phyloP scores from a whole-genome alignment of 108 stramenopile genomes.

The Nitzschia sp. region DNA sequence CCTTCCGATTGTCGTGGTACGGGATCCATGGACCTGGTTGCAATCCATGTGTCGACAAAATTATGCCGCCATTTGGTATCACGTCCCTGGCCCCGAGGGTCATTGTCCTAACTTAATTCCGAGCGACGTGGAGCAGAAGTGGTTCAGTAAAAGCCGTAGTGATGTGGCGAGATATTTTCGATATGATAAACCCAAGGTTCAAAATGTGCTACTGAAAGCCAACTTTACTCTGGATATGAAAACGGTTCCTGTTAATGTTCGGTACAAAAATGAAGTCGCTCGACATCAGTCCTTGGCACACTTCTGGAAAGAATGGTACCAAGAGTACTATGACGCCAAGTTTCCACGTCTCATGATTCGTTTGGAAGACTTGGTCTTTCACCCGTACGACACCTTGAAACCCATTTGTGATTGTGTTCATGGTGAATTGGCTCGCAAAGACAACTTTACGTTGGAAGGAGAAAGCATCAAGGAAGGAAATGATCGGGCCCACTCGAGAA shows the following conservation, averaged over 20 bases:
- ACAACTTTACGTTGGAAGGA: slow-evolving; percentile 16
- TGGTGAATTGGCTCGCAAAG: slow-evolving; percentile 33
- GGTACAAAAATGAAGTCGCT: slow-evolving; percentile 29
- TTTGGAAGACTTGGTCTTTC: slow-evolving; percentile 77
- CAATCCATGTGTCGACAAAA: slow-evolving; percentile 71
- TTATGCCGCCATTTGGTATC: slow-evolving; percentile 70
- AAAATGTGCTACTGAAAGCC: slow-evolving; percentile 33
- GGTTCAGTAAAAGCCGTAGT: slow-evolving; percentile 11
- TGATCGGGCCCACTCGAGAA: slow-evolving; percentile 19
- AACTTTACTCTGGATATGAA: slow-evolving; percentile 21
- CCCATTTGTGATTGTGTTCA: slow-evolving; percentile 61
- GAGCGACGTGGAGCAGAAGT: slow-evolving; percentile 30
- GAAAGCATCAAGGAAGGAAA: slow-evolving; percentile 16
- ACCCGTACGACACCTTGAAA: slow-evolving; percentile 51
- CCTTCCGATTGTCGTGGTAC: slow-evolving; percentile 79
- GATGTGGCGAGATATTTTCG: slow-evolving; percentile 5
- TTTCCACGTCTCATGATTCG: slow-evolving; percentile 83
- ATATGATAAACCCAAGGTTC: slow-evolving; percentile 20
- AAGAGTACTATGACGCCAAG: slow-evolving; percentile 57
- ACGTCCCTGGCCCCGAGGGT: slow-evolving; percentile 10
- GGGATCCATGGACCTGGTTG: slow-evolving; percentile 83
- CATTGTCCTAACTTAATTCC: slow-evolving; percentile 77
- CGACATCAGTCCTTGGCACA: slow-evolving; percentile 52
- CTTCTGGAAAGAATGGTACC: slow-evolving; percentile 77
- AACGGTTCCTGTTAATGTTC: slow-evolving; percentile 20